A percentile compares a stretch with the other conserved stretches of the same genome.
phyloP scores from a whole-genome alignment of 2,329 filamentous ascomycete genomes.

The Fusarium begoniae region DNA sequence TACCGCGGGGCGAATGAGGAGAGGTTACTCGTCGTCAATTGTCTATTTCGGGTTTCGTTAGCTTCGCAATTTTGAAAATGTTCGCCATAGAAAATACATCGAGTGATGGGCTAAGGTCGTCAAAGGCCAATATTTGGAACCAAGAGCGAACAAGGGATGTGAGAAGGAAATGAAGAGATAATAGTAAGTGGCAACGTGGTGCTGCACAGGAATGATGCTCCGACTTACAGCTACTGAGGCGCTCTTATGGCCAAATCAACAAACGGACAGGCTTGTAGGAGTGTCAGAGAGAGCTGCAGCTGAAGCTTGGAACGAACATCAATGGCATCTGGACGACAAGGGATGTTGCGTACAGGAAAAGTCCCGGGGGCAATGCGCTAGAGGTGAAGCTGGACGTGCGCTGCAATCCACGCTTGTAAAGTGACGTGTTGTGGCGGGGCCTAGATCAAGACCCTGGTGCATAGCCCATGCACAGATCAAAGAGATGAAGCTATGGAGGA shows the following conservation, averaged over 20 bases:
- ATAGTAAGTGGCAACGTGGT: conserved; percentile 10
- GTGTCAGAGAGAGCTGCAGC: conserved; percentile 30
- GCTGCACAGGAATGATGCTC: conserved; percentile 1
- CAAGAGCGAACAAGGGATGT: background rate
- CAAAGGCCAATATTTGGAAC: background rate
- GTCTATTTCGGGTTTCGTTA: conserved; percentile 70
- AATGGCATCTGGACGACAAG: conserved; percentile 31
- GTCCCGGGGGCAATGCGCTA: conserved; percentile 28
- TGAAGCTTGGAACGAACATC: conserved; percentile 7
- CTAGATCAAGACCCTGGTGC: conserved; percentile 33
- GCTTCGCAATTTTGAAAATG: conserved; percentile 58
- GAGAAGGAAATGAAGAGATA: background rate
- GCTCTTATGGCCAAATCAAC: conserved; percentile 14
- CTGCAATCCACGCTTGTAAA: conserved; percentile 41
- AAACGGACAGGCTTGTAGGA: conserved; percentile 17
- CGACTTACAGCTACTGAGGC: conserved; percentile 36
- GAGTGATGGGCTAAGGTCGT: background rate
- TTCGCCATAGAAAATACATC: conserved; percentile 23
- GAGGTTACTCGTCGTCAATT: conserved; percentile 66
- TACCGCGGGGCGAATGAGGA: conserved; percentile 67
- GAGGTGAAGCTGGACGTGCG: conserved; percentile 38
- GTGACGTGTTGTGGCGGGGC: conserved; percentile 43
- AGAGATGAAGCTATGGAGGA: conserved; percentile 6
- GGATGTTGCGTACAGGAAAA: conserved; percentile 29
- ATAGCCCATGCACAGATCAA: conserved; percentile 23